These are phyloP conservation scores for Magnusiomyces magnusii DNA, from an alignment of 1,139 yeast species.

Conservation along the genomic window DNA sequence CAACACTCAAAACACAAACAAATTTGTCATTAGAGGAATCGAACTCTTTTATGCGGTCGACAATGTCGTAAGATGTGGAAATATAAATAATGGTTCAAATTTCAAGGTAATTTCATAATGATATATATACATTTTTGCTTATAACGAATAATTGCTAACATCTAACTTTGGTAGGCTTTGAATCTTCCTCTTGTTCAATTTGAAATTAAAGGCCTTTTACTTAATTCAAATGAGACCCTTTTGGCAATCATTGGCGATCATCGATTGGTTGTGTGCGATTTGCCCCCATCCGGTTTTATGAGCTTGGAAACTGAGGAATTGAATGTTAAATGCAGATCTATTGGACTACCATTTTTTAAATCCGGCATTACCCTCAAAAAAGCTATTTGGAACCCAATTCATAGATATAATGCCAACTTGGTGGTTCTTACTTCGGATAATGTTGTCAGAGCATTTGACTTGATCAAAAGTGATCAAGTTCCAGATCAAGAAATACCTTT, in stretches of 20 bases:
- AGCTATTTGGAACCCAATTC: slow-evolving; percentile 41
- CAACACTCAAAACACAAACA: not conserved
- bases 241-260: slow-evolving; percentile 37
- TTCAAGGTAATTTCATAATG: slow-evolving; percentile 17
- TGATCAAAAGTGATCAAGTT: slow-evolving; percentile 24
- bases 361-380: slow-evolving; percentile 20
- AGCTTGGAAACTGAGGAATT: slow-evolving; percentile 17
- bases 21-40: slow-evolving; percentile 18
- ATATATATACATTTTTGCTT: no score
- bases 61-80: slow-evolving; percentile 28
- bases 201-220: slow-evolving; percentile 23
- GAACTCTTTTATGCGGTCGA: slow-evolving; percentile 30
- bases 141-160: no score
- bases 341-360: slow-evolving; percentile 14
- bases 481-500: slow-evolving; percentile 22
- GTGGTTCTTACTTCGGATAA: slow-evolving; percentile 37
- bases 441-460: slow-evolving; percentile 34
- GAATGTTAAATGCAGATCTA: slow-evolving; percentile 22
- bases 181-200: slow-evolving; percentile 29
- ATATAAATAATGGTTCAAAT: slow-evolving; percentile 17
- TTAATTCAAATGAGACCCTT: slow-evolving; percentile 39
- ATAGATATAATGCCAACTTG: slow-evolving; percentile 37
- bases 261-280: slow-evolving; percentile 30
- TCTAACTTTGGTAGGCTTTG: not conserved
- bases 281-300: slow-evolving; percentile 30